Evolutionary conservation across 2,329 filamentous ascomycete genomes (phyloP), one percentile per base, ranked within the genome.

Genomic region (Paradendryphiella salina): DNA sequence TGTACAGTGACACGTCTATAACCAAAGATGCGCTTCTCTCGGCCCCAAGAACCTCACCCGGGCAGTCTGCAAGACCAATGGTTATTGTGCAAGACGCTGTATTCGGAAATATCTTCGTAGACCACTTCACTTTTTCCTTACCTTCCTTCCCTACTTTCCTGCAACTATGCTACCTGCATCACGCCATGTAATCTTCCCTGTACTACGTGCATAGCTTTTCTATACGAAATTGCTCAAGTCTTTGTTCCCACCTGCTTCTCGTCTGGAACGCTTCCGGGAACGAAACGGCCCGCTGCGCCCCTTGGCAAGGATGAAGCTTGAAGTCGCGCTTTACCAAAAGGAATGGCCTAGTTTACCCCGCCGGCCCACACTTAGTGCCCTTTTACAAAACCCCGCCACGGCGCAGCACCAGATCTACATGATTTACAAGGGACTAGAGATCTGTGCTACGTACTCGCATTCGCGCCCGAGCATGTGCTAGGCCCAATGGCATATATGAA

Each of bases 221-320:
- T 31, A 17, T 21, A 31, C 5, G 18, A 8, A n/a, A 40, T 18
- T n/a, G 26, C 26, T 18, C 15, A 13, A 10, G 38, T 17, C 17
- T 31, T 40, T 11, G 39, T 29, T 23, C 21, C 21, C 6, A 23
- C 21, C 21, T 7, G 8, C 6, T 23, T 14, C 17, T n/a, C 26
- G 3, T 21, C 11, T 48, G 21, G 15, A n/a, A 23, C 37, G 26
- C 23, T 17, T 35, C 36, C 48, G 48, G 49, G 49, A 38, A 20
- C 50, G 45, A 48, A 37, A 42, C 54, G 54, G 50, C 43, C 50
- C 54, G 54, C 33, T 41, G 42, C 50, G 46, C 53, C 26, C 14
- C 18, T 28, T 7, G 29, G 39, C 53, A 54, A 46, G 53, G 53
- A 53, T 56, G 38, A 42, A 46, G 47, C 47, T 50, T 50, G 41